Percentiles rank a stretch among this genome's conserved stretches.
These are phyloP conservation scores for Aspergillus diversus DNA, from an alignment of 495 filamentous ascomycete genomes.

Conservation along the genomic window DNA sequence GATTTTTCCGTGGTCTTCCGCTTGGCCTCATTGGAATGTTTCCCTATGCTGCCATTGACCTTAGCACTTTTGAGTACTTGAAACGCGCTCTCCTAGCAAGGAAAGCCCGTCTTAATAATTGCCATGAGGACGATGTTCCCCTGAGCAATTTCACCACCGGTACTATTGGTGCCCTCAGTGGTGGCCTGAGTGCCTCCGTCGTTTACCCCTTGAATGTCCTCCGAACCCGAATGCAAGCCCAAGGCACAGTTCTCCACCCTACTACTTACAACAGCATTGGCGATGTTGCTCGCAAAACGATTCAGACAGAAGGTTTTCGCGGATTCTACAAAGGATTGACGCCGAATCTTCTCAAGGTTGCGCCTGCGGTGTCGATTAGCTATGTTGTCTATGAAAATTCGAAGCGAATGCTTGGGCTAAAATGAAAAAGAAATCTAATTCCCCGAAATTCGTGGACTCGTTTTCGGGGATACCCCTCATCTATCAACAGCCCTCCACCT, in stretches of 20 bases:
- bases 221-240: slow-evolving; percentile 89
- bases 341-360: slow-evolving; percentile 95
- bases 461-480: neutral
- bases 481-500: neutral
- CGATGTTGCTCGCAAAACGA: slow-evolving; percentile 82
- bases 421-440: slow-evolving; percentile 39
- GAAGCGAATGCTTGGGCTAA: slow-evolving; percentile 76
- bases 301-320: slow-evolving; percentile 78
- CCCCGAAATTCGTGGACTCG: no score
- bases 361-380: slow-evolving; percentile 93
- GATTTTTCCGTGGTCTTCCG: slow-evolving; percentile 89
- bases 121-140: slow-evolving; percentile 80
- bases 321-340: slow-evolving; percentile 95
- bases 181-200: slow-evolving; percentile 87
- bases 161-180: slow-evolving; percentile 83
- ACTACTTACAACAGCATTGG: slow-evolving; percentile 85
- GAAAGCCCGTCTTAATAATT: slow-evolving; percentile 68
- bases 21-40: slow-evolving; percentile 96
- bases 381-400: slow-evolving; percentile 98
- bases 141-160: slow-evolving; percentile 79
- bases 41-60: slow-evolving; percentile 95
- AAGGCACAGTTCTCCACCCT: slow-evolving; percentile 90
- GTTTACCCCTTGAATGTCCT: slow-evolving; percentile 97
- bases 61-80: slow-evolving; percentile 91
- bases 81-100: slow-evolving; percentile 72